Percentiles rank a stretch among this genome's conserved stretches.
Conservation (phyloP, 1,139 yeast species). For the Suhomyces anneliseae region DNA sequence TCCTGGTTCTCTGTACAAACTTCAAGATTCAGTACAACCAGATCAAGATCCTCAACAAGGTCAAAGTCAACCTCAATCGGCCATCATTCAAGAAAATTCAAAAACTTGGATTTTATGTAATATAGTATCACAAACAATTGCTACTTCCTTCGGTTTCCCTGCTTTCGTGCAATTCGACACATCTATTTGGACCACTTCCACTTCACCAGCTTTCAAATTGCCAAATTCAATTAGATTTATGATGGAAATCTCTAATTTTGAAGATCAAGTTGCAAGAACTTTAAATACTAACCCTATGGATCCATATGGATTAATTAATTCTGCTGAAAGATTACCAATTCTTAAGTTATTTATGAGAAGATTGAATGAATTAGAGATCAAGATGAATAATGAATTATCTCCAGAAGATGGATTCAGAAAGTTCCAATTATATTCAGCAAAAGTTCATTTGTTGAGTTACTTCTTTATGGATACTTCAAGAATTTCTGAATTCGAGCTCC, state of each 20-base stretch:
- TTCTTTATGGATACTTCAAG: slow-evolving; percentile 69
- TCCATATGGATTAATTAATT: slow-evolving; percentile 63
- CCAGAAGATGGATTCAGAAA: slow-evolving; percentile 62
- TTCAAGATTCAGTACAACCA: slow-evolving; percentile 6
- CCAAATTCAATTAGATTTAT: slow-evolving; percentile 68
- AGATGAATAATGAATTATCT: slow-evolving; percentile 31
- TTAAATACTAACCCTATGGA: slow-evolving; percentile 72
- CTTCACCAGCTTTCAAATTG: slow-evolving; percentile 25
- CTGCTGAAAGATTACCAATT: slow-evolving; percentile 71
- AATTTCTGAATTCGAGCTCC: slow-evolving; percentile 60
- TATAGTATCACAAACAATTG: slow-evolving; percentile 83
- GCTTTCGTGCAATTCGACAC: slow-evolving; percentile 86
- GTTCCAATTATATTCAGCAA: slow-evolving; percentile 67
- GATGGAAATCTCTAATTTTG: slow-evolving; percentile 81
- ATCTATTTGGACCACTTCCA: slow-evolving; percentile 52
- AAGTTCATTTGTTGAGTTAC: slow-evolving; percentile 78
- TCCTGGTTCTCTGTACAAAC: slow-evolving; percentile 35
- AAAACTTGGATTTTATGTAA: slow-evolving; percentile 95
- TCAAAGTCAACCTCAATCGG: slow-evolving; percentile 21
- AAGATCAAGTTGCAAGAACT: slow-evolving; percentile 79
- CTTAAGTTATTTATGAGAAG: slow-evolving; percentile 69
- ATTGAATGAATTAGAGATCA: slow-evolving; percentile 71
- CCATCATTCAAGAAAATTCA: slow-evolving; percentile 70
- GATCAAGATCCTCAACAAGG: slow-evolving; percentile 13
- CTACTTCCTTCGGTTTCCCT: slow-evolving; percentile 92